These are phyloP conservation scores for Berkeleyomyces basicola DNA, from an alignment of 2,329 filamentous ascomycete species.

Conservation along the genomic window DNA sequence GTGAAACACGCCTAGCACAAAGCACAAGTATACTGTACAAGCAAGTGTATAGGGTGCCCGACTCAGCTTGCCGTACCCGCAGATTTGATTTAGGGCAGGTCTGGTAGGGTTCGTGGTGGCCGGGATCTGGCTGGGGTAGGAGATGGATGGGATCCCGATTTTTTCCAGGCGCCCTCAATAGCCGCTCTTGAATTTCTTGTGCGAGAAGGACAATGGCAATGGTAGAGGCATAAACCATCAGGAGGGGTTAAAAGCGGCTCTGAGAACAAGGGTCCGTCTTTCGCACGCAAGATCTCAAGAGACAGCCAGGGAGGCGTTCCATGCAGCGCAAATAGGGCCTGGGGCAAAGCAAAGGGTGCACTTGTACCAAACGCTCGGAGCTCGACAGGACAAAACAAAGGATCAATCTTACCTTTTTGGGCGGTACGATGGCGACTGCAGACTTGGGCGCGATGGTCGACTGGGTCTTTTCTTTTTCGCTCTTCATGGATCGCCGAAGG, in stretches of 20 bases:
- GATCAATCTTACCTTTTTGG: constrained; percentile 61
- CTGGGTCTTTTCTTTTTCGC: constrained; percentile 64
- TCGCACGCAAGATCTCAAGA: neutral
- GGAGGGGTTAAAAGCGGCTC: constrained; percentile 1
- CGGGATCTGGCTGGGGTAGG: neutral
- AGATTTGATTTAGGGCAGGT: neutral
- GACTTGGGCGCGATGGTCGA: constrained; percentile 71
- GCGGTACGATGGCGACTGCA: constrained; percentile 73
- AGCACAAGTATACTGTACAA: neutral
- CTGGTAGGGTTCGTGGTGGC: neutral
- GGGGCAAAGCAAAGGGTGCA: neutral
- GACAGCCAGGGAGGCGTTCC: neutral
- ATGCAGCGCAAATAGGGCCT: neutral
- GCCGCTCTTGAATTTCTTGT: neutral
- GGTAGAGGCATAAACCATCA: too few relatives aligned
- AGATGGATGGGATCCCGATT: neutral
- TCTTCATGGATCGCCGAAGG: constrained; percentile 77
- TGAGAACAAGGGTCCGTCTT: neutral
- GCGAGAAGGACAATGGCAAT: too few relatives aligned
- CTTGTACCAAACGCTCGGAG: neutral
- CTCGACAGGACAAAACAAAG: neutral
- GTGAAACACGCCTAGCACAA: neutral
- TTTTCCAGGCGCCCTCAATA: neutral
- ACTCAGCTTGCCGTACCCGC: neutral
- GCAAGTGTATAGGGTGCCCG: neutral